These are phyloP conservation scores for Lignosus rhinocerotis DNA, from an alignment of 1,284 basidiomycete genomes.

Conservation along the genomic window DNA sequence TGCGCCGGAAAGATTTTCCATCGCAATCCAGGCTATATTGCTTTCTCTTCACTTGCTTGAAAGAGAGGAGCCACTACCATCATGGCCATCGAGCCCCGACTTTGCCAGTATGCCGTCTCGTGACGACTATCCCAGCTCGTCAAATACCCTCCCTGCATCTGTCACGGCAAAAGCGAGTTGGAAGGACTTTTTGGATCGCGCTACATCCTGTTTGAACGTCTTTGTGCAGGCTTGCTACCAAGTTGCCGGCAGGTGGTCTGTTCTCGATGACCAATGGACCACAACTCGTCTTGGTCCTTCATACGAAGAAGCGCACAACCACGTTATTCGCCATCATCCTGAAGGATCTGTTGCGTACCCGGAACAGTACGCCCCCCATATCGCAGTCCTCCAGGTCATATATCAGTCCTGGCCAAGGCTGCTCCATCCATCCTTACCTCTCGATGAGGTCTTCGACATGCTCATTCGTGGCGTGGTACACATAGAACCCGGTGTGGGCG, in stretches of 20 bases:
- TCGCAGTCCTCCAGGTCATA: slow-evolving; percentile 77
- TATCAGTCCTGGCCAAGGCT: slow-evolving; percentile 88
- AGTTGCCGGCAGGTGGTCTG: slow-evolving; percentile 72
- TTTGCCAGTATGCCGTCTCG: slow-evolving; percentile 61
- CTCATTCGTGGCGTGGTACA: slow-evolving; percentile 83
- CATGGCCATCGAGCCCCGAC: slow-evolving; percentile 78
- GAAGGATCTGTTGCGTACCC: slow-evolving; percentile 78
- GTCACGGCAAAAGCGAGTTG: slow-evolving; percentile 68
- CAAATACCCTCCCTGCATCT: slow-evolving; percentile 57
- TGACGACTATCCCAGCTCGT: slow-evolving; percentile 73
- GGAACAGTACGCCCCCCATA: slow-evolving; percentile 58
- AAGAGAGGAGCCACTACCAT: slow-evolving; percentile 63
- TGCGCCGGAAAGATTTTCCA: slow-evolving; percentile 73
- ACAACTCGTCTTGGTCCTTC: slow-evolving; percentile 58
- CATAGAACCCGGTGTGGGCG: slow-evolving; percentile 75
- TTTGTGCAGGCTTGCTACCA: slow-evolving; percentile 70
- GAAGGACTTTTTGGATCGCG: slow-evolving; percentile 73
- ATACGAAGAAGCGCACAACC: slow-evolving; percentile 70
- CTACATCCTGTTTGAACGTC: slow-evolving; percentile 60
- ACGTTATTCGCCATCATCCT: slow-evolving; percentile 65
- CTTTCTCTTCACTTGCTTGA: slow-evolving; percentile 75
- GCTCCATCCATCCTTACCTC: slow-evolving; percentile 55
- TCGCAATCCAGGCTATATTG: slow-evolving; percentile 79
- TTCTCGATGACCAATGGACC: slow-evolving; percentile 85
- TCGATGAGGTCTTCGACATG: slow-evolving; percentile 75